Evolutionary conservation across 257 asterid genomes (phyloP).

Genomic region (Cinchona pubescens): DNA sequence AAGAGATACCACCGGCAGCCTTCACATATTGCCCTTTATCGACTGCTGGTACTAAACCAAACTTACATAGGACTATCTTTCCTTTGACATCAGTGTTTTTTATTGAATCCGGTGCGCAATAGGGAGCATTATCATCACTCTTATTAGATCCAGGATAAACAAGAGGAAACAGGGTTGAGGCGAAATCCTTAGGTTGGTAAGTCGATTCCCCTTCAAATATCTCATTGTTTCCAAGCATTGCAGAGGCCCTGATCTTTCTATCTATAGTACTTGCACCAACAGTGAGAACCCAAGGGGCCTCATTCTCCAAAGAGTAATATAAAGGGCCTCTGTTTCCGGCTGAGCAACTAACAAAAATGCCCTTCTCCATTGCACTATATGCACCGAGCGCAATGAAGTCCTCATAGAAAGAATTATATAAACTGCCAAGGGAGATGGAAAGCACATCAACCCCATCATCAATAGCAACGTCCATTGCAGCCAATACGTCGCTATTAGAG

Average conservation of each 20-base stretch:
- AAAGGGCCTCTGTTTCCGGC: slow-evolving; percentile 13
- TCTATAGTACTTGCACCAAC: slow-evolving; percentile 20
- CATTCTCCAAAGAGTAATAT: background rate
- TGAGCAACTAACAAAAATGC: slow-evolving; percentile 16
- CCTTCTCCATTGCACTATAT: slow-evolving; percentile 13
- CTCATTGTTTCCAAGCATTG: slow-evolving; percentile 12
- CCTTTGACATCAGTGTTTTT: background rate
- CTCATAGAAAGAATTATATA: background rate
- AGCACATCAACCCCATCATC: slow-evolving; percentile 17
- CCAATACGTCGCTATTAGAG: slow-evolving; percentile 12
- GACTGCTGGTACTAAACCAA: background rate
- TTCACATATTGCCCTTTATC: background rate
- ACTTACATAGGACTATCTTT: slow-evolving; percentile 13
- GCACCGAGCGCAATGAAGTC: slow-evolving; percentile 7
- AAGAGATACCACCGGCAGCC: slow-evolving; percentile 12
- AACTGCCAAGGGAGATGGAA: slow-evolving; percentile 8
- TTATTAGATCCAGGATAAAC: slow-evolving; percentile 12
- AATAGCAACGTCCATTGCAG: slow-evolving; percentile 16
- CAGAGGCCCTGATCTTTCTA: slow-evolving; percentile 12
- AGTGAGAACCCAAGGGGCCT: slow-evolving; percentile 23
- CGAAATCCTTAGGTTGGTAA: slow-evolving; percentile 11
- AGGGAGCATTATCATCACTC: no score
- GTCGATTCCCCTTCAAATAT: slow-evolving; percentile 11
- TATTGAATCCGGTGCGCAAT: background rate
- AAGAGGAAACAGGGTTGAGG: slow-evolving; percentile 11